Evolutionary conservation across 208 protist genomes (phyloP), one percentile per base, ranked within the genome.

Genomic region (Acanthamoeba castellanii): DNA sequence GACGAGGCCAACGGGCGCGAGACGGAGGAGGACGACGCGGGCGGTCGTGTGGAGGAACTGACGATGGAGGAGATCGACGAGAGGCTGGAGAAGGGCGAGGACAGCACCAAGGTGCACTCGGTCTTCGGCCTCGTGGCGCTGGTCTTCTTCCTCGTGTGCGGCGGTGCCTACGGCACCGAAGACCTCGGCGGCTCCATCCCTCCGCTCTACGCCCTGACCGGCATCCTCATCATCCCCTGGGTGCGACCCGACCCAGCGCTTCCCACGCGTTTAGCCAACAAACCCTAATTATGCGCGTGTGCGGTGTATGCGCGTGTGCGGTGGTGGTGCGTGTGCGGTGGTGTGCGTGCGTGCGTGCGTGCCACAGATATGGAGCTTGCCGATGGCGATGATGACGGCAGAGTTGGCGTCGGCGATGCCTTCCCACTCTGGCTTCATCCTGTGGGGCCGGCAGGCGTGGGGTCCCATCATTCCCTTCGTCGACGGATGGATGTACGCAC

Each of bases 61-160:
- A 84, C n/a, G 76, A 37, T 22, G 76, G 76, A 0, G 76, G 34
- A 27, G 76, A 84, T n/a, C 22, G 78, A 32, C 52, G 8, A n/a
- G 30, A 18, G 61, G 78, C 45, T 92, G 57, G 57, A 74, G 1
- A 27, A 52, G 0, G 85, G 52, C 20, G 85, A 70, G 27, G 85
- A 70, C 18, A n/a, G 30, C 34, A 20, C 32, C 34, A 92, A 92
- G 64, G 57, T 52, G 18, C 64, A 76, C 42, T 76, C 55, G 7
- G 37, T 92, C 9, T 52, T 92, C 27, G 64, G 59, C 14, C 64
- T 92, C 37, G 64, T 92, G 37, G 52, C 85, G 55, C 30, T 92
- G 85, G 59, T 92, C 52, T 92, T 76, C 59, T 92, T 92, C 64
- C 85, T 92, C 59, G 85, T 92, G n/a, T 92, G 85, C 34, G 85